phyloP scores from a whole-genome alignment of 2,329 filamentous ascomycete species.

The Trichoderma gracile region DNA sequence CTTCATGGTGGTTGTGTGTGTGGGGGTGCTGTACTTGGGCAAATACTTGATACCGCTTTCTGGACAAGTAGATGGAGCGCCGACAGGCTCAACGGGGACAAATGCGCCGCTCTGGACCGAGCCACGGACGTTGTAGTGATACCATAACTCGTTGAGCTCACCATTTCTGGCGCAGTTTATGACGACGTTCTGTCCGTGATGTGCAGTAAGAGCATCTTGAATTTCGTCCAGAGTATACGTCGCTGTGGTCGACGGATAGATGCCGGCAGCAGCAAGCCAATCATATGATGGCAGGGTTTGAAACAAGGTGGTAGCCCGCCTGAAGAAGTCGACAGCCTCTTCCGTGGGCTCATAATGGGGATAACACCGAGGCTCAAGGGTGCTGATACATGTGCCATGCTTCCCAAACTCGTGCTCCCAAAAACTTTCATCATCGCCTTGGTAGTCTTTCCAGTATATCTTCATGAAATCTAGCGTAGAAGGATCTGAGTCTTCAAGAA shows the following conservation, averaged over 20 bases:
- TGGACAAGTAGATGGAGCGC: conserved; percentile 63
- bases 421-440: conserved; percentile 62
- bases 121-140: conserved; percentile 62
- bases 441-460: conserved; percentile 69
- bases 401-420: conserved; percentile 77
- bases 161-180: conserved; percentile 53
- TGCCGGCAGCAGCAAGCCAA: conserved; percentile 60
- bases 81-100: conserved; percentile 54
- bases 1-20: neutral
- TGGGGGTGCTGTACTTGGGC: conserved; percentile 23
- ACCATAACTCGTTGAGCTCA: conserved; percentile 56
- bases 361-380: conserved; percentile 68
- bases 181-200: conserved; percentile 56
- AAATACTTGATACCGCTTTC: conserved; percentile 63
- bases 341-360: conserved; percentile 57
- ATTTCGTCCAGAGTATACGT: conserved; percentile 62
- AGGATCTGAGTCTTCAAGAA: conserved; percentile 56
- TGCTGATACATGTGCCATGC: conserved; percentile 70
- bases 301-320: conserved; percentile 64
- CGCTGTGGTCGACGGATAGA: conserved; percentile 50
- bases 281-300: conserved; percentile 65
- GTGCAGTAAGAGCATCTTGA: conserved; percentile 55
- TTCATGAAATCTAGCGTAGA: conserved; percentile 66
- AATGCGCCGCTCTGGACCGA: conserved; percentile 62
- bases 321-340: conserved; percentile 70